A percentile compares a stretch with the other conserved stretches of the same genome.
These are phyloP conservation scores for Mesembryanthemum crystallinum DNA, from an alignment of 148 eudicot genomes.

Conservation along the genomic window DNA sequence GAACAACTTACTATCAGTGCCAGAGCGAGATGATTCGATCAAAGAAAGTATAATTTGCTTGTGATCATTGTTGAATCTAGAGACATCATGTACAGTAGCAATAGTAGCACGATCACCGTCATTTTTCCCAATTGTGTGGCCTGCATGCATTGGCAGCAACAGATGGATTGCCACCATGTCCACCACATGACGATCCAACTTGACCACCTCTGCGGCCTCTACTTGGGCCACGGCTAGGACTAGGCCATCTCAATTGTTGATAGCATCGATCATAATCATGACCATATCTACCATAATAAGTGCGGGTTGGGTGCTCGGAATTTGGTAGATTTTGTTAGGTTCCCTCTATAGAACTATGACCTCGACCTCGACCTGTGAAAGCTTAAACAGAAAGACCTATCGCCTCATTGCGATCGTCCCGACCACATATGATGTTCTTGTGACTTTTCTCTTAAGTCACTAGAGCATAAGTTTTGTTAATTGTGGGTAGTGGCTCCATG, in stretches of 20 bases:
- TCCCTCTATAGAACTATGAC: not conserved
- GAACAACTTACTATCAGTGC: too few species aligned
- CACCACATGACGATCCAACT: not conserved
- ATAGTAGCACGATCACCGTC: too few species aligned
- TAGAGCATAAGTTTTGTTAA: not conserved
- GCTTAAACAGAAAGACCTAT: not conserved
- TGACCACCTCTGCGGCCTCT: not conserved
- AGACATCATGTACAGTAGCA: too few species aligned
- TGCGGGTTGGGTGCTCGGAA: not conserved
- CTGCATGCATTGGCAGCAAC: not conserved
- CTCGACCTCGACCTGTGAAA: not conserved
- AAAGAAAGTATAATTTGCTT: not conserved
- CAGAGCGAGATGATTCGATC: not conserved
- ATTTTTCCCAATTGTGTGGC: too few species aligned
- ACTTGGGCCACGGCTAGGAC: not conserved
- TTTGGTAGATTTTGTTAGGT: not conserved
- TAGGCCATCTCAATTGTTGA: not conserved
- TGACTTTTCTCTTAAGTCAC: not conserved
- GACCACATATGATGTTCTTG: not conserved
- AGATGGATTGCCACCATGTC: not conserved
- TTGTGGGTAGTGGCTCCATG: not conserved
- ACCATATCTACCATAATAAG: not conserved
- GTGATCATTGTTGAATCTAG: not conserved
- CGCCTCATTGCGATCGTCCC: not conserved
- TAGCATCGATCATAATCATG: not conserved